Conservation (phyloP, 768 basidiomycete genomes). For the Tulasnella sp. region DNA sequence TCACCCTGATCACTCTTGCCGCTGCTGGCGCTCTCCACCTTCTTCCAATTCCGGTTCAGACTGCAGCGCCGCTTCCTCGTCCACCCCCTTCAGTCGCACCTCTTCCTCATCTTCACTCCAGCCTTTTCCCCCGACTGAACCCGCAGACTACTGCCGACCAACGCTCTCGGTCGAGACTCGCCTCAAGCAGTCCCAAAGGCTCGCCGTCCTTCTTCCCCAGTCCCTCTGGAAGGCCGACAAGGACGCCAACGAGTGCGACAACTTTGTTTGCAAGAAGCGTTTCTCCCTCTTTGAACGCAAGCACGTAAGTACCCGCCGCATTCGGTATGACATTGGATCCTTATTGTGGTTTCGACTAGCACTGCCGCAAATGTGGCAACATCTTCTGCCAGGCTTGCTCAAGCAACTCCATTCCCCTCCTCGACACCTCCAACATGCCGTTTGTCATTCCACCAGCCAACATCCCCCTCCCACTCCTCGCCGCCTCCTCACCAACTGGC, state of each 20-base stretch:
- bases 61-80: constrained; percentile 2
- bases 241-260: constrained; percentile 53
- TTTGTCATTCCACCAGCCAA: constrained; percentile 63
- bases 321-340: neutral
- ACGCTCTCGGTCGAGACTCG: constrained; percentile 16
- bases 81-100: neutral
- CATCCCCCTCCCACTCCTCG: constrained; percentile 35
- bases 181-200: constrained; percentile 47
- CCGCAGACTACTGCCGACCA: constrained; percentile 11
- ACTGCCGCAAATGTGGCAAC: constrained; percentile 77
- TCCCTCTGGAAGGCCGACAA: constrained; percentile 70
- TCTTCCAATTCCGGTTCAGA: neutral
- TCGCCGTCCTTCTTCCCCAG: constrained; percentile 60
- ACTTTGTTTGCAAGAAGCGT: constrained; percentile 49
- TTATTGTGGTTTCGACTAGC: constrained; percentile 30
- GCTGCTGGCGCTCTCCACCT: neutral
- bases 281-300: constrained; percentile 63
- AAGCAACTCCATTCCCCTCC: constrained; percentile 44
- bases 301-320: constrained; percentile 42
- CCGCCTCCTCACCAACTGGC: constrained; percentile 43
- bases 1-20: neutral
- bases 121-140: neutral
- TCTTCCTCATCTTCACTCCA: constrained; percentile 10
- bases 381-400: constrained; percentile 59
- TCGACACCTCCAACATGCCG: constrained; percentile 57